A percentile compares a stretch with the other conserved stretches of the same genome.
These are phyloP conservation scores for Prunella vulgaris DNA, from an alignment of 257 asterid genomes.

Conservation along the genomic window DNA sequence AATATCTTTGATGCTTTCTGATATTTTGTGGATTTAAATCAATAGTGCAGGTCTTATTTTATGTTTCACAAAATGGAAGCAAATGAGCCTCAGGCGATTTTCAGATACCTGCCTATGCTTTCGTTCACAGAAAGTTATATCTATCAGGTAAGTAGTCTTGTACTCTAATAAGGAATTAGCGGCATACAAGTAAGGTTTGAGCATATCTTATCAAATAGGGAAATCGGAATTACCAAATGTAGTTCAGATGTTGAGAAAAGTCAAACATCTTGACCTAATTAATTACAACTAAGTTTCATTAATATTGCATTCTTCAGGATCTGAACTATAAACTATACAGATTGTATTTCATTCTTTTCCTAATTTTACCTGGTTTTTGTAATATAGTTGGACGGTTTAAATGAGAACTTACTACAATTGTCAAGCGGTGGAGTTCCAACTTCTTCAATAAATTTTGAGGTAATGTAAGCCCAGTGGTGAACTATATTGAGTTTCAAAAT, in stretches of 20 bases:
- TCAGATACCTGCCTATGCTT: slow-evolving; percentile 79
- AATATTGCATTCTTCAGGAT: not conserved
- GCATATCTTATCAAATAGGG: slow-evolving; percentile 8
- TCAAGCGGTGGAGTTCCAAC: slow-evolving; percentile 30
- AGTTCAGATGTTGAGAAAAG: not conserved
- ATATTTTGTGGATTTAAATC: slow-evolving; percentile 7
- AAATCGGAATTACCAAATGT: not conserved
- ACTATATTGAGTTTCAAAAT: slow-evolving; percentile 1
- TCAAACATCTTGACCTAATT: not conserved
- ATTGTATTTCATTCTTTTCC: slow-evolving; percentile 8
- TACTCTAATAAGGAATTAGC: not conserved
- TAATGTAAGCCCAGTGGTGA: slow-evolving; percentile 7
- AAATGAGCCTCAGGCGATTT: slow-evolving; percentile 51
- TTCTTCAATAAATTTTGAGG: slow-evolving; percentile 29
- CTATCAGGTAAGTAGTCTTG: slow-evolving; percentile 61
- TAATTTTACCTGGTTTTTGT: slow-evolving; percentile 24
- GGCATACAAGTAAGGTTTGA: not conserved
- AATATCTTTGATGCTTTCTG: not conserved
- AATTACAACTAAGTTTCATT: not conserved
- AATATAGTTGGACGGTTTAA: slow-evolving; percentile 76
- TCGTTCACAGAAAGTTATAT: slow-evolving; percentile 88
- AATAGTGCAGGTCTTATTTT: slow-evolving; percentile 91
- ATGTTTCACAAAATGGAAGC: slow-evolving; percentile 85
- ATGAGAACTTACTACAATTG: slow-evolving; percentile 57
- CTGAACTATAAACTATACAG: not conserved